Conservation (phyloP, 495 filamentous ascomycete genomes). For the Penicillium chermesinum region DNA sequence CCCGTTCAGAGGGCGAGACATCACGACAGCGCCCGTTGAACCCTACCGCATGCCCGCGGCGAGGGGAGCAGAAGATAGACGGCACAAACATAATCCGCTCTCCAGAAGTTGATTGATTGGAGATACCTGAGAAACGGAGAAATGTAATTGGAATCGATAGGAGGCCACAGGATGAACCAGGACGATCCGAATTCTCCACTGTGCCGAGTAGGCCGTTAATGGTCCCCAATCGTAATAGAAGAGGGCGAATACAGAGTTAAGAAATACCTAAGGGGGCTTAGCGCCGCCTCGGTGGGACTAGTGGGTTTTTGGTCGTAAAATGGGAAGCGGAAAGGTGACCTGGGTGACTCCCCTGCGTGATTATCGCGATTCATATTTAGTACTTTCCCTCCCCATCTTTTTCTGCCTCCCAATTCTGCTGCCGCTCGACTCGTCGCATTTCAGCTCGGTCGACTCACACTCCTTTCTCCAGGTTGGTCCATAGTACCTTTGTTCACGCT, state of each 20-base stretch:
- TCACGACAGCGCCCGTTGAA: too few relatives aligned
- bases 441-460: constrained; percentile 11
- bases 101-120: too few relatives aligned
- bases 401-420: constrained; percentile 6
- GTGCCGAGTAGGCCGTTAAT: too few relatives aligned
- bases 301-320: not conserved
- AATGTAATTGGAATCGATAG: not conserved
- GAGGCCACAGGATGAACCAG: not conserved
- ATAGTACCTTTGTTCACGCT: not conserved
- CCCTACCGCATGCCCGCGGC: too few relatives aligned
- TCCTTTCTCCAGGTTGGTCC: constrained; percentile 5
- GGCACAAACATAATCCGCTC: too few relatives aligned
- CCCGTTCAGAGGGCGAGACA: too few relatives aligned
- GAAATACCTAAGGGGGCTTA: not conserved
- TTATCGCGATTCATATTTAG: constrained; percentile 27
- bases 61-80: too few relatives aligned
- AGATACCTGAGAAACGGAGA: too few relatives aligned
- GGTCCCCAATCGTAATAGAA: too few relatives aligned
- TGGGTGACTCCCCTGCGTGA: constrained; percentile 1
- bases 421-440: constrained; percentile 8
- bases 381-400: constrained; percentile 18
- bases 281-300: not conserved
- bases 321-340: not conserved
- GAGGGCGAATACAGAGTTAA: too few relatives aligned
- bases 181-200: too few relatives aligned